Base-by-base conservation (phyloP, 2,329 filamentous ascomycete species). In the Epichloe aotearoae region DNA sequence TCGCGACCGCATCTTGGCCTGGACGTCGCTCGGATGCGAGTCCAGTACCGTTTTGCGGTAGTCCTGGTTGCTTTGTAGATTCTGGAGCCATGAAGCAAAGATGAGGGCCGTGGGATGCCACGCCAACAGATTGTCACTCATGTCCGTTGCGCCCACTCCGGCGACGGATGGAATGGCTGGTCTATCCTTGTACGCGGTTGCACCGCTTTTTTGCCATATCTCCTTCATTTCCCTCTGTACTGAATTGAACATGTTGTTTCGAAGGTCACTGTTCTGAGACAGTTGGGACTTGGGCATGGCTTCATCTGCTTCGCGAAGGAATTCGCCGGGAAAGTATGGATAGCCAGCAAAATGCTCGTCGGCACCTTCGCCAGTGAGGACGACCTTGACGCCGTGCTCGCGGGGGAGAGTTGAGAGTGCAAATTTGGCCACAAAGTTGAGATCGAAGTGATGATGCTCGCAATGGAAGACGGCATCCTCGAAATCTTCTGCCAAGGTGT, bases 291-390 rank as follows among this genome's bases (percentile, higher is more conserved):
- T 55, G 0, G 62, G 58, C 60, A 61, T 64, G n/a, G 67, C 54
- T 7, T 46, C 47, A 55, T 80, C 77, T 1, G 68, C 57, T 55
- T 78, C 76, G 11, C 69, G 66, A 2, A 80, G 64, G 49, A 69
- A 70, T 49, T 79, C 74, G 1, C 67, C 61, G 0, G 68, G 57
- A 50, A 73, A 73, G 45, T 67, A 62, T 0, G 66, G 61, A 54
- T 80, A 80, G 33, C 77, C 77, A 2, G 65, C 70, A 57, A 80
- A 79, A 47, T 72, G 66, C 62, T 79, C 76, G 53, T 79, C 76
- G 8, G 73, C 62, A 4, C 74, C 74, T 56, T 77, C 73, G 20
- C 70, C 69, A 0, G 74, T 77, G 4, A 80, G 62, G 3, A 80
- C 70, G 4, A 79, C 76, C 52, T 76, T 76, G 58, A 73, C 67